Evolutionary conservation across 1,284 basidiomycete species (phyloP).

Genomic region (Gastroboletus turbinatus): DNA sequence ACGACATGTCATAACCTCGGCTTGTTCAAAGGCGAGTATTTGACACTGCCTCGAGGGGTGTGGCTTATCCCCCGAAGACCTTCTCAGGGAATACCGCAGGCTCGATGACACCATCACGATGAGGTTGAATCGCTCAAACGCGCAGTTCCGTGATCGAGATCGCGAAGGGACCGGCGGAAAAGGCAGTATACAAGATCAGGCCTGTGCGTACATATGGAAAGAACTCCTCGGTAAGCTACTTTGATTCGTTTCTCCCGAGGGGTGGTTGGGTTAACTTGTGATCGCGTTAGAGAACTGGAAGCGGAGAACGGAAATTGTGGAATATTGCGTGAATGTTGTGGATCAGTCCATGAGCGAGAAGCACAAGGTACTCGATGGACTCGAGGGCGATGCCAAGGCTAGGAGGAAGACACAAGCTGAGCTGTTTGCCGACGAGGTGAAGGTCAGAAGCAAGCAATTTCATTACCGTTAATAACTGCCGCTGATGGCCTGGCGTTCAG

Average conservation of each 20-base stretch:
- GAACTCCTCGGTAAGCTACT: conserved; percentile 69
- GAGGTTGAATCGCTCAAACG: conserved; percentile 80
- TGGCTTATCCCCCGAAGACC: conserved; percentile 50
- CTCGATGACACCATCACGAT: conserved; percentile 84
- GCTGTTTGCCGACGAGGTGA: conserved; percentile 71
- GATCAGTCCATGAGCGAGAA: conserved; percentile 66
- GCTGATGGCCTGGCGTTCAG: conserved; percentile 42
- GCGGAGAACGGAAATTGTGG: conserved; percentile 72
- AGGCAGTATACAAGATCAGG: conserved; percentile 62
- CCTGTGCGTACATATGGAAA: conserved; percentile 78
- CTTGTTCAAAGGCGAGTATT: conserved; percentile 69
- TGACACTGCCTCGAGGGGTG: conserved; percentile 5
- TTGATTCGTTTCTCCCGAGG: conserved; percentile 7
- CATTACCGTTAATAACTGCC: conserved; percentile 31
- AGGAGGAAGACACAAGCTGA: conserved; percentile 54
- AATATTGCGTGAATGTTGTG: conserved; percentile 76
- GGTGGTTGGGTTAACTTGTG: conserved; percentile 11
- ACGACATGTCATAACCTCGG: conserved; percentile 78
- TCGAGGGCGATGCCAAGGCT: conserved; percentile 43
- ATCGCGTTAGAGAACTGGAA: conserved; percentile 74
- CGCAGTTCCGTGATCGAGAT: conserved; percentile 75
- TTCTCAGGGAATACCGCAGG: conserved; percentile 82
- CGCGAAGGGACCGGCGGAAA: conserved; percentile 42
- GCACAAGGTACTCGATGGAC: conserved; percentile 44
- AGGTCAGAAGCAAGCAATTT: conserved; percentile 48